Conservation (phyloP, 2,329 filamentous ascomycete genomes). For the Aspergillus sp. region DNA sequence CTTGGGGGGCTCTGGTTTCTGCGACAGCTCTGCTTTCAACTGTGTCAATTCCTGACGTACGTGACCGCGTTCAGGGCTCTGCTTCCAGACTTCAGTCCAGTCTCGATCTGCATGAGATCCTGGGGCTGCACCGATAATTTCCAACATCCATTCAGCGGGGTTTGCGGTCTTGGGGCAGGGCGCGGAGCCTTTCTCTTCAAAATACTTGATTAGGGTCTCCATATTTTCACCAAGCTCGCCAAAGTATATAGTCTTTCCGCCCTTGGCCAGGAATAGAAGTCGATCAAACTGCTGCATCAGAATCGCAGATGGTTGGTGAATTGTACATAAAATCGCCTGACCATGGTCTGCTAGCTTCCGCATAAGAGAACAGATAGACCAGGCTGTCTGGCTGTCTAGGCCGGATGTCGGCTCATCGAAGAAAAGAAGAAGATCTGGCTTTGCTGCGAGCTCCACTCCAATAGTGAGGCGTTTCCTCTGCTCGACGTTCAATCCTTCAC, state of each 20-base stretch:
- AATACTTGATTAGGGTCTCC: slow-evolving; percentile 59
- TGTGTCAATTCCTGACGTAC: slow-evolving; percentile 50
- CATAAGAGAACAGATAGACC: slow-evolving; percentile 81
- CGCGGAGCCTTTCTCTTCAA: slow-evolving; percentile 61
- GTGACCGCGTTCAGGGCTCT: slow-evolving; percentile 53
- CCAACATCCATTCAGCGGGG: slow-evolving; percentile 67
- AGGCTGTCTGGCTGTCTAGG: slow-evolving; percentile 86
- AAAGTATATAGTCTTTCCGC: slow-evolving; percentile 67
- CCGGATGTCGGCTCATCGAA: slow-evolving; percentile 92
- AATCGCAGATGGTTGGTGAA: slow-evolving; percentile 90
- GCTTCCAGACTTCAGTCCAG: slow-evolving; percentile 62
- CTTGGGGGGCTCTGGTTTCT: slow-evolving; percentile 36
- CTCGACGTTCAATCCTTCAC: slow-evolving; percentile 67
- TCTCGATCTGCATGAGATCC: slow-evolving; percentile 60
- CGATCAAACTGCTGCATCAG: slow-evolving; percentile 79
- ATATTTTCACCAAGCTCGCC: slow-evolving; percentile 63
- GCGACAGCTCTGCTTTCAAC: slow-evolving; percentile 29
- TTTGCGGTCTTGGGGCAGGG: slow-evolving; percentile 63
- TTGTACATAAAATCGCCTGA: slow-evolving; percentile 90
- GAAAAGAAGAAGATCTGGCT: slow-evolving; percentile 82
- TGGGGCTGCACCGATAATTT: slow-evolving; percentile 57
- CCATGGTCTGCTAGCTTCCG: slow-evolving; percentile 85
- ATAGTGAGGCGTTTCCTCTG: slow-evolving; percentile 77
- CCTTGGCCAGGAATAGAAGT: slow-evolving; percentile 61
- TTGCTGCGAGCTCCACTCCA: slow-evolving; percentile 87